Evolutionary conservation across 106 monocot genomes (phyloP).

Genomic region (Allium fistulosum): DNA sequence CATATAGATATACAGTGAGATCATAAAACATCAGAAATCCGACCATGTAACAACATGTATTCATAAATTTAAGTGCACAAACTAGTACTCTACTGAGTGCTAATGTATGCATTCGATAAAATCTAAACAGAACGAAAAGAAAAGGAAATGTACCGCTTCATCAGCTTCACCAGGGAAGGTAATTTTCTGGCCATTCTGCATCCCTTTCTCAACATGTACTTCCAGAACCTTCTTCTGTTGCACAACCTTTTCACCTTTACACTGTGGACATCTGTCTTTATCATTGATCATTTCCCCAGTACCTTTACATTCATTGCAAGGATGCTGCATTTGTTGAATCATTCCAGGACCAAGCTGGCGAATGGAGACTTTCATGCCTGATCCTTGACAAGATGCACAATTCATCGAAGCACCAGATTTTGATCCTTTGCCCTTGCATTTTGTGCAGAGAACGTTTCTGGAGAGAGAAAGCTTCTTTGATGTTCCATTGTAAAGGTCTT

Average conservation of each 20-base stretch:
- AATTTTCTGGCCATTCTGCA: conserved; percentile 87
- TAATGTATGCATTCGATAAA: neutral
- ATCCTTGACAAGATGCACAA: conserved; percentile 77
- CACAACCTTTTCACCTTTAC: conserved; percentile 94
- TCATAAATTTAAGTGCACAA: too few relatives aligned
- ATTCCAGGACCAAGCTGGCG: conserved; percentile 81
- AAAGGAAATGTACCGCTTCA: conserved; percentile 55
- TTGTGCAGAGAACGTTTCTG: conserved; percentile 68
- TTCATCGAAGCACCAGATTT: conserved; percentile 90
- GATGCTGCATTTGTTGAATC: conserved; percentile 98
- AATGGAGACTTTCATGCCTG: conserved; percentile 86
- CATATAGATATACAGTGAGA: neutral
- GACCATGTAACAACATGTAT: too few relatives aligned
- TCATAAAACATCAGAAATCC: too few relatives aligned
- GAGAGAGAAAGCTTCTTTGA: conserved; percentile 94
- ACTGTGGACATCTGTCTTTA: conserved; percentile 70
- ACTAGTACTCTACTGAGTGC: too few relatives aligned
- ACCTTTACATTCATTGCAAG: conserved; percentile 89
- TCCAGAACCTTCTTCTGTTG: conserved; percentile 92
- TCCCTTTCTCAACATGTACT: conserved; percentile 83
- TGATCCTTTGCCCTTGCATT: conserved; percentile 95
- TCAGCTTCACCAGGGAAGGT: conserved; percentile 96
- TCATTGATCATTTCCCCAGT: conserved; percentile 84
- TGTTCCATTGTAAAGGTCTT: conserved; percentile 88
- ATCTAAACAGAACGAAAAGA: neutral